Evolutionary conservation across 148 eudicot species (phyloP).

Genomic region (Rhododendron henanense): DNA sequence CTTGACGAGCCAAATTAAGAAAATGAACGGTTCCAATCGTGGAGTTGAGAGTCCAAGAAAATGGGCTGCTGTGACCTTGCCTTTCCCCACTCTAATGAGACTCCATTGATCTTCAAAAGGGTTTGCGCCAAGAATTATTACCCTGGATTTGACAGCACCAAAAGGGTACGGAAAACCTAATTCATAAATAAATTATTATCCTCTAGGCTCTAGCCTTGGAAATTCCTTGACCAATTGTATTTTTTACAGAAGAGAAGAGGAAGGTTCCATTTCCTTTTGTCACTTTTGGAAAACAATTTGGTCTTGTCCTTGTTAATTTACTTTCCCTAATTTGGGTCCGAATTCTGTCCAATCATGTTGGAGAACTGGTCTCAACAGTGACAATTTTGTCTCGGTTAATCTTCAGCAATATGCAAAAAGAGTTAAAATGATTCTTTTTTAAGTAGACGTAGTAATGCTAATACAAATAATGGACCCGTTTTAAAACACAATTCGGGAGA

Average conservation of each 20-base stretch:
- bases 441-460: too few relatives aligned
- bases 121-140: not conserved
- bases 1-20: not conserved
- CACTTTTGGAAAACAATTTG: not conserved
- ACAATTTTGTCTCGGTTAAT: not conserved
- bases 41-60: not conserved
- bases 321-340: slow-evolving; percentile 12
- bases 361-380: not conserved
- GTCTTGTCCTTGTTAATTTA: not conserved
- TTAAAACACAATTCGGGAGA: not conserved
- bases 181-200: not conserved
- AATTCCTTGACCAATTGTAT: slow-evolving; percentile 24
- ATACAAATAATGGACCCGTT: not conserved
- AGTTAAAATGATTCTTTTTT: too few relatives aligned
- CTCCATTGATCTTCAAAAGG: not conserved
- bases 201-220: slow-evolving; percentile 17
- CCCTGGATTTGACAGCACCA: slow-evolving; percentile 27
- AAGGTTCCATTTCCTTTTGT: slow-evolving; percentile 4
- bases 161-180: slow-evolving; percentile 4
- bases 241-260: not conserved
- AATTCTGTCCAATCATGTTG: slow-evolving; percentile 9
- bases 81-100: not conserved
- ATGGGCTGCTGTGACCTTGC: not conserved
- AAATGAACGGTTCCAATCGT: not conserved
- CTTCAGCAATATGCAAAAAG: not conserved